Base-by-base conservation (phyloP, 495 filamentous ascomycete genomes). In the Oidiodendron maius region DNA sequence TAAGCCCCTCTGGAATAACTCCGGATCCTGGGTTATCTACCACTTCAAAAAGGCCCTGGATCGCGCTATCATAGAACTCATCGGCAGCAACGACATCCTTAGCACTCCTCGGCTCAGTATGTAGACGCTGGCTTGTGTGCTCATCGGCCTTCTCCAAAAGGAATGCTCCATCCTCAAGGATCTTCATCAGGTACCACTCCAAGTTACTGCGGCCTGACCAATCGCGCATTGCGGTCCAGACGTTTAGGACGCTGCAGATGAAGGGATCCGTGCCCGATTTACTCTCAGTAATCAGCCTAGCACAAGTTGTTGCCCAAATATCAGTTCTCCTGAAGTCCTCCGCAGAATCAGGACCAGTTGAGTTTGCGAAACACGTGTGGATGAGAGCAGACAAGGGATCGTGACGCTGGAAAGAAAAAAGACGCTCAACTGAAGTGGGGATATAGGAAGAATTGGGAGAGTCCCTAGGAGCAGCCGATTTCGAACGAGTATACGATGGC, bases 101-200 rank as follows among this genome's bases (percentile, higher is more conserved):
- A 58, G 76, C 70, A 57, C 67, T 78, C 66, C 73, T 77, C 44
- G 75, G 71, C 30, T 79, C 76, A 26, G 86, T 65, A 39, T 87
- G 86, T 56, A 87, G 80, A 50, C 78, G 71, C 21, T 75, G 76
- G 12, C 80, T 72, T 57, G 79, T 71, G 44, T 78, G 74, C 68
- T 89, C 83, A 67, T 86, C 77, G 63, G 83, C 74, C 57, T 77
- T 74, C 52, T 96, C 89, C 63, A 96, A 72, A 46, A 98, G 68
- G 61, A 96, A 96, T 21, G 87, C 82, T 50, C 93, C 93, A 59
- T 91, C 86, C 66, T 95, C 87, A 16, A 98, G 77, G 49, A 91
- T 84, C 60, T 89, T 83, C 87, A 94, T 91, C 4, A 98, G 78
- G 60, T 89, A 96, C 59, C 87, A 82, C 69, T 96, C 91, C 72